phyloP scores from a whole-genome alignment of 1,284 basidiomycete species.

The Marasmius fiardii region DNA sequence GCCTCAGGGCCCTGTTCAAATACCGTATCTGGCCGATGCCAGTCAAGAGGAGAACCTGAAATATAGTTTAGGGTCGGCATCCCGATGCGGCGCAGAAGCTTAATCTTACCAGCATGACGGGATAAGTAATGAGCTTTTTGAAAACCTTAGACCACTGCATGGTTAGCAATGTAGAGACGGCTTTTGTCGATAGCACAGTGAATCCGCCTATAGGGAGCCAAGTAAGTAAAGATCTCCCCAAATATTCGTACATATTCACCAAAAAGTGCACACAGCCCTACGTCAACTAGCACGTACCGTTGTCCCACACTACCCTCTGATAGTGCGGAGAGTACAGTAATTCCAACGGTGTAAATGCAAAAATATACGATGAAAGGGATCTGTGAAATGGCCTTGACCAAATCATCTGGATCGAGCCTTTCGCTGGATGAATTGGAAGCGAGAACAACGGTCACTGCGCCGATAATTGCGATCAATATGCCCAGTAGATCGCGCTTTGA shows the following conservation, averaged over 20 bases:
- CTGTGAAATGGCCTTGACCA: slow-evolving; percentile 69
- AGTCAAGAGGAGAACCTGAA: slow-evolving; percentile 70
- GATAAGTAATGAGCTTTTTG: slow-evolving; percentile 77
- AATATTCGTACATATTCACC: slow-evolving; percentile 40
- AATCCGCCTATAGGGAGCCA: slow-evolving; percentile 67
- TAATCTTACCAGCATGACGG: slow-evolving; percentile 53
- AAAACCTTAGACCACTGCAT: slow-evolving; percentile 74
- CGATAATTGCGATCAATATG: slow-evolving; percentile 77
- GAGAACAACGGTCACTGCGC: slow-evolving; percentile 90
- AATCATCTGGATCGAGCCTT: slow-evolving; percentile 65
- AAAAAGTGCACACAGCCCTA: slow-evolving; percentile 86
- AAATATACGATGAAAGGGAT: slow-evolving; percentile 76
- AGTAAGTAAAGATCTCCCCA: slow-evolving; percentile 6
- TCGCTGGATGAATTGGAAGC: slow-evolving; percentile 70
- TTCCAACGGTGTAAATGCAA: slow-evolving; percentile 53
- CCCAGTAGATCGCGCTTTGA: slow-evolving; percentile 80
- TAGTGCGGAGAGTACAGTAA: slow-evolving; percentile 56
- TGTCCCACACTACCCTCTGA: slow-evolving; percentile 61
- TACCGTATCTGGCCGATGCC: slow-evolving; percentile 90
- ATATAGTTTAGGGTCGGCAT: slow-evolving; percentile 11
- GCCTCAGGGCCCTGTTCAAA: slow-evolving; percentile 86
- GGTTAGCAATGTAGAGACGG: slow-evolving; percentile 82
- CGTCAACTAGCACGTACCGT: slow-evolving; percentile 78
- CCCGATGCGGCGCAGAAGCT: background rate
- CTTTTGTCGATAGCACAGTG: slow-evolving; percentile 94